Conservation (phyloP, 805 yeast species). For the Cephaloascus fragrans region DNA sequence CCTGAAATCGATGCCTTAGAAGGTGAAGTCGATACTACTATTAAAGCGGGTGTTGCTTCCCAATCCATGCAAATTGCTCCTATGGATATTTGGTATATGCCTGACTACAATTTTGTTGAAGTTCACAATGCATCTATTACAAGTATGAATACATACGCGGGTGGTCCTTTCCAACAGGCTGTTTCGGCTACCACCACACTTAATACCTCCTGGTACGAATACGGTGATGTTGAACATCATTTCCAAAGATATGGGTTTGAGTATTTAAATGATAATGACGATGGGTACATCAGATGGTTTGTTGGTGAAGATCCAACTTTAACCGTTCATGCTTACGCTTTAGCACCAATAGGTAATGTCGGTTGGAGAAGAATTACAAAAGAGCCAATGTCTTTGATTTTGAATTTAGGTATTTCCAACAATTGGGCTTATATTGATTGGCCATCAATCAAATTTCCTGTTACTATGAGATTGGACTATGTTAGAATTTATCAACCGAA, state of each 20-base stretch:
- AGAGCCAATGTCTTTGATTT: conserved; percentile 40
- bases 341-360: conserved; percentile 40
- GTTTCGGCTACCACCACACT: conserved; percentile 35
- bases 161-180: conserved; percentile 44
- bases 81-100: conserved; percentile 40
- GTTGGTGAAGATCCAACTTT: conserved; percentile 38
- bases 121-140: conserved; percentile 29
- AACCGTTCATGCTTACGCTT: conserved; percentile 29
- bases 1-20: conserved; percentile 42
- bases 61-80: conserved; percentile 46
- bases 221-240: conserved; percentile 18
- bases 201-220: conserved; percentile 35
- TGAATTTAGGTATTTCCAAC: conserved; percentile 40
- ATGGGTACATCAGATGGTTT: conserved; percentile 34
- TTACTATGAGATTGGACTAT: conserved; percentile 31
- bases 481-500: conserved; percentile 41
- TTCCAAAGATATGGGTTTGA: conserved; percentile 37
- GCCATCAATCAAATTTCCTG: conserved; percentile 33
- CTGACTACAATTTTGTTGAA: conserved; percentile 37
- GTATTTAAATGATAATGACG: conserved; percentile 23
- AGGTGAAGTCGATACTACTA: conserved; percentile 25
- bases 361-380: conserved; percentile 37
- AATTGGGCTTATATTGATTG: conserved; percentile 44
- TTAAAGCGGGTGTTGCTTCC: conserved; percentile 30
- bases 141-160: conserved; percentile 34